These are phyloP conservation scores for Magnolia sinica DNA, from an alignment of 164 flowering plant genomes.

Conservation along the genomic window DNA sequence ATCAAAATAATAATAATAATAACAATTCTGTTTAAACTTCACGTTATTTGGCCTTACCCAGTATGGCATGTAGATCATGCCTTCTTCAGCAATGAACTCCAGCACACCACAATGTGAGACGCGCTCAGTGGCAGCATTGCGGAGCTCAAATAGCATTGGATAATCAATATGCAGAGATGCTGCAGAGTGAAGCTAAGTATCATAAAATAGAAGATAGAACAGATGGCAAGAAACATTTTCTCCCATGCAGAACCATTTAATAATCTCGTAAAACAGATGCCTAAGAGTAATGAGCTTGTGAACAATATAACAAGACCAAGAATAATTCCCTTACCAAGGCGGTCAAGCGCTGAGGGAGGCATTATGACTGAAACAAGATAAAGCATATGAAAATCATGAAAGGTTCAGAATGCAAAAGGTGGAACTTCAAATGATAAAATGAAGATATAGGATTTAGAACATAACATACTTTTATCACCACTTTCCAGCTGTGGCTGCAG, in stretches of 20 bases:
- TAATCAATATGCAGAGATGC: slow-evolving; percentile 81
- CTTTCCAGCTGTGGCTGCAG: slow-evolving; percentile 73
- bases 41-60: slow-evolving; percentile 9
- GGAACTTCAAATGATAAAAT: neutral
- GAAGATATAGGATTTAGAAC: neutral
- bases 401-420: neutral
- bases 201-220: neutral
- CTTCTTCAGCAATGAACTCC: slow-evolving; percentile 97
- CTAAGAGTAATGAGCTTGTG: neutral
- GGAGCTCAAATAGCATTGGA: slow-evolving; percentile 95
- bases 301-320: neutral
- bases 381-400: neutral
- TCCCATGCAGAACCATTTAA: neutral
- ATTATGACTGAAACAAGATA: slow-evolving; percentile 50
- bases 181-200: slow-evolving; percentile 17
- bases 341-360: slow-evolving; percentile 81
- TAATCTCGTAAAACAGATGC: neutral
- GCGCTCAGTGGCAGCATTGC: slow-evolving; percentile 63
- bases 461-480: slow-evolving; percentile 71
- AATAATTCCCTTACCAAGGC: slow-evolving; percentile 45
- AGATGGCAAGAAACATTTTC: neutral
- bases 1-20: neutral
- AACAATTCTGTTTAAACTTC: neutral
- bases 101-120: slow-evolving; percentile 95
- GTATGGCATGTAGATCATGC: slow-evolving; percentile 64